These are phyloP conservation scores for Alliaria petiolata DNA, from an alignment of 345 rosid species.

Conservation along the genomic window DNA sequence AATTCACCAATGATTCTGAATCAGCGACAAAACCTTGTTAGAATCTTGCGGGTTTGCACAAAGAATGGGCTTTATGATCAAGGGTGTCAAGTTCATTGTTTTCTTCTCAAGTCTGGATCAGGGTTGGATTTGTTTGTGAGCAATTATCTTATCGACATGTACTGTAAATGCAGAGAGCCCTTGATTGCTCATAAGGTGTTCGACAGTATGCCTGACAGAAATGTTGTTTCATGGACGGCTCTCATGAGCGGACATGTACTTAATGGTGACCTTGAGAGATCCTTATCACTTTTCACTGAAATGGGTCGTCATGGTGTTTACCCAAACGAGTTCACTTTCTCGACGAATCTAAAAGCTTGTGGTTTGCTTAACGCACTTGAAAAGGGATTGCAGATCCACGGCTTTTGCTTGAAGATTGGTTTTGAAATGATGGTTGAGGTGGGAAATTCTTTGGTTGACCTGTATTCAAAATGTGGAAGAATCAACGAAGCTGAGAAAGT, in stretches of 20 bases:
- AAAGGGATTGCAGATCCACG: constrained; percentile 66
- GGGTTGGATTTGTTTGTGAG: constrained; percentile 40
- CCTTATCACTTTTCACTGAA: constrained; percentile 41
- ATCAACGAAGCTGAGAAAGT: constrained; percentile 50
- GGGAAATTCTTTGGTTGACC: constrained; percentile 67
- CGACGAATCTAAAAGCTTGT: constrained; percentile 68
- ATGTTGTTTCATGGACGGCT: constrained; percentile 81
- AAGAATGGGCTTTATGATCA: constrained; percentile 41
- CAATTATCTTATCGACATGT: constrained; percentile 59
- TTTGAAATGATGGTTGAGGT: constrained; percentile 54
- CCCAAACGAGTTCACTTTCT: constrained; percentile 82
- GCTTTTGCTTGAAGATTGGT: constrained; percentile 51
- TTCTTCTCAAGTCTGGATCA: constrained; percentile 39
- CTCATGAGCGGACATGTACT: constrained; percentile 70
- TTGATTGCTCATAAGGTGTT: constrained; percentile 50
- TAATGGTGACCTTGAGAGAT: constrained; percentile 38
- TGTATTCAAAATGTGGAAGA: constrained; percentile 77
- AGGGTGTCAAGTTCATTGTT: constrained; percentile 64
- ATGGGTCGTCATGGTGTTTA: constrained; percentile 43
- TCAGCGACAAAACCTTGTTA: constrained; percentile 50
- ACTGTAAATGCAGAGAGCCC: constrained; percentile 53
- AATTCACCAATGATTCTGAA: constrained; percentile 21
- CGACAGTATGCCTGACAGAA: constrained; percentile 60
- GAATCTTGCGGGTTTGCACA: constrained; percentile 47
- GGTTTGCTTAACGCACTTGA: constrained; percentile 42